Conservation (phyloP, 345 rosid species). For the Aquilaria yunnanensis region DNA sequence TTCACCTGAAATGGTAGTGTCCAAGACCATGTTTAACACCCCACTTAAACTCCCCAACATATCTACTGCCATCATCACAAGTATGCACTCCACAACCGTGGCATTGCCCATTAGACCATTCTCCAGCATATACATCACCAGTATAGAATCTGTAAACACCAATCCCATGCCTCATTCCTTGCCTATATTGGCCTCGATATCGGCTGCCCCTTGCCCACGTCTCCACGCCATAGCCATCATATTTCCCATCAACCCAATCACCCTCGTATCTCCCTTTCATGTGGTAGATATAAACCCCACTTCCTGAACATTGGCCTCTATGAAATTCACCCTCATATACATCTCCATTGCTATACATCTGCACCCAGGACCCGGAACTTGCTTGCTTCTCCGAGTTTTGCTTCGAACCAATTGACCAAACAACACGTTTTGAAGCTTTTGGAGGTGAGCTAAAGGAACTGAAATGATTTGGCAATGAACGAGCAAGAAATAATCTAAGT, state of each 20-base stretch:
- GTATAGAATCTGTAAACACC: slow-evolving; percentile 74
- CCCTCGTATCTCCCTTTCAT: slow-evolving; percentile 81
- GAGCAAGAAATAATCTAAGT: slow-evolving; percentile 49
- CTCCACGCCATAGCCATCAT: slow-evolving; percentile 84
- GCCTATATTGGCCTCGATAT: slow-evolving; percentile 74
- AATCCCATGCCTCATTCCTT: slow-evolving; percentile 81
- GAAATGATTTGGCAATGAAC: slow-evolving; percentile 45
- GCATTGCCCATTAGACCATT: slow-evolving; percentile 85
- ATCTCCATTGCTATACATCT: slow-evolving; percentile 66
- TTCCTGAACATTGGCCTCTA: slow-evolving; percentile 66
- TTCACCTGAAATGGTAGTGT: slow-evolving; percentile 77
- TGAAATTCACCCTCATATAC: slow-evolving; percentile 86
- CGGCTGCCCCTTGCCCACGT: slow-evolving; percentile 89
- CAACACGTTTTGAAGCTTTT: slow-evolving; percentile 40
- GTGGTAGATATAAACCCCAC: slow-evolving; percentile 71
- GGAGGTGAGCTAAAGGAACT: slow-evolving; percentile 25
- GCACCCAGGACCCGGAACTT: slow-evolving; percentile 65
- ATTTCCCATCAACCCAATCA: slow-evolving; percentile 78
- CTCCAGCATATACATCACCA: slow-evolving; percentile 85
- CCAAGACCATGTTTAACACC: slow-evolving; percentile 92
- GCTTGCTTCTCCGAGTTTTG: slow-evolving; percentile 42
- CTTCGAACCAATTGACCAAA: slow-evolving; percentile 84
- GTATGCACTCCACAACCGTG: slow-evolving; percentile 81
- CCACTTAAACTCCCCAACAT: slow-evolving; percentile 83
- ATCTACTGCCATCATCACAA: slow-evolving; percentile 74